Evolutionary conservation across 257 asterid genomes (phyloP).

Genomic region (Nemophila menziesii): DNA sequence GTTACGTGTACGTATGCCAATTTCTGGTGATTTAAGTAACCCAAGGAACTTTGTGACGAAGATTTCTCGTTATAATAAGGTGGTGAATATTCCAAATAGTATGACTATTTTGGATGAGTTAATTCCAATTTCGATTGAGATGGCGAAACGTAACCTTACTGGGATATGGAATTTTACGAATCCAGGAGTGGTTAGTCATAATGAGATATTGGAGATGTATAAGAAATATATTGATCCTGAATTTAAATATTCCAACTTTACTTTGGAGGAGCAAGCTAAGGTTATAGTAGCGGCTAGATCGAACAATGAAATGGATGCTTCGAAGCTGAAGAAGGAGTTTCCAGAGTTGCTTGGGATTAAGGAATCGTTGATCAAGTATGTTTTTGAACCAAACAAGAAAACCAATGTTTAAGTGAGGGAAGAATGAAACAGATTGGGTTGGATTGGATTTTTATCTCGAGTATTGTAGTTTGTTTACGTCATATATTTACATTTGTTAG

Average conservation of each 20-base stretch:
- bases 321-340: conserved; percentile 19
- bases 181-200: conserved; percentile 22
- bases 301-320: conserved; percentile 19
- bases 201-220: conserved; percentile 24
- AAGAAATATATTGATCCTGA: conserved; percentile 13
- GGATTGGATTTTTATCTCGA: neutral
- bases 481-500: neutral
- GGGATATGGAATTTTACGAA: conserved; percentile 27
- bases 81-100: conserved; percentile 22
- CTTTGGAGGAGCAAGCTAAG: conserved; percentile 21
- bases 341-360: conserved; percentile 16
- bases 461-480: neutral
- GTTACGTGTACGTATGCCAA: conserved; percentile 28
- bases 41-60: conserved; percentile 26
- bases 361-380: conserved; percentile 19
- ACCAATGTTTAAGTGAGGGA: neutral
- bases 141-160: conserved; percentile 22
- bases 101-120: conserved; percentile 24
- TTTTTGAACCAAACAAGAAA: conserved; percentile 21
- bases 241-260: conserved; percentile 16
- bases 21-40: conserved; percentile 21
- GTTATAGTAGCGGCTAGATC: conserved; percentile 18
- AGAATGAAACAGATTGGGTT: neutral
- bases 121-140: conserved; percentile 21
- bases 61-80: conserved; percentile 20